phyloP scores from a whole-genome alignment of 1,284 basidiomycete species.

The Rhizoctonia solani region DNA sequence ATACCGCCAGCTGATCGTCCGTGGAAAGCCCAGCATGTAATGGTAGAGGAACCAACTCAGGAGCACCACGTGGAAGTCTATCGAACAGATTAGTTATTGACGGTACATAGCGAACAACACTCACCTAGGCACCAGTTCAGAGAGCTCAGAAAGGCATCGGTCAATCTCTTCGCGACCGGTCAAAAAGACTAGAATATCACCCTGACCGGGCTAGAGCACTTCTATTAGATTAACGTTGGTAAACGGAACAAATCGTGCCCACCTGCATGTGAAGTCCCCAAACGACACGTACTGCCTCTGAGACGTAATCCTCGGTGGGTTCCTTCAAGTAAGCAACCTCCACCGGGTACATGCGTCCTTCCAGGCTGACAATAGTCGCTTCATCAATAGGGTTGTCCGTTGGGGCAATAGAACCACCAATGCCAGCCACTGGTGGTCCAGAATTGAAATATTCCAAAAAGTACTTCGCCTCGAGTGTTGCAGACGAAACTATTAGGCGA shows the following conservation, averaged over 20 bases:
- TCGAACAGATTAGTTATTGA: conserved; percentile 23
- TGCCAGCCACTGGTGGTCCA: conserved; percentile 38
- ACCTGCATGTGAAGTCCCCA: conserved; percentile 88
- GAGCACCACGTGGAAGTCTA: conserved; percentile 68
- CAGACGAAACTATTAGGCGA: conserved; percentile 90
- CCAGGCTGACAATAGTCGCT: conserved; percentile 82
- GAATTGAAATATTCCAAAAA: conserved; percentile 87
- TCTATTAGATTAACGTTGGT: too few species aligned
- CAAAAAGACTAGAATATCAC: conserved; percentile 92
- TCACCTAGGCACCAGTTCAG: conserved; percentile 77
- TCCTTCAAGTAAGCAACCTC: conserved; percentile 77
- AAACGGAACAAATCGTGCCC: background rate
- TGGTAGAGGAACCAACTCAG: conserved; percentile 69
- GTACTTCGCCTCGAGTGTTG: conserved; percentile 88
- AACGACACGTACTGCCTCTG: conserved; percentile 80
- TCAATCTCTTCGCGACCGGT: conserved; percentile 99
- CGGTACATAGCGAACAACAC: conserved; percentile 42
- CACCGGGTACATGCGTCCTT: conserved; percentile 93
- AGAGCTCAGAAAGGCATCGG: conserved; percentile 75
- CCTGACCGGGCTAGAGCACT: conserved; percentile 63
- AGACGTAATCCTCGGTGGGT: conserved; percentile 79
- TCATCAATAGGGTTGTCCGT: conserved; percentile 47
- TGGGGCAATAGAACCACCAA: conserved; percentile 47
- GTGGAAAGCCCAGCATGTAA: conserved; percentile 87
- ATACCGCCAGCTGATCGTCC: conserved; percentile 85